Conservation (phyloP, 2,329 filamentous ascomycete species). For the Aspergillus pseudoviridinutans region DNA sequence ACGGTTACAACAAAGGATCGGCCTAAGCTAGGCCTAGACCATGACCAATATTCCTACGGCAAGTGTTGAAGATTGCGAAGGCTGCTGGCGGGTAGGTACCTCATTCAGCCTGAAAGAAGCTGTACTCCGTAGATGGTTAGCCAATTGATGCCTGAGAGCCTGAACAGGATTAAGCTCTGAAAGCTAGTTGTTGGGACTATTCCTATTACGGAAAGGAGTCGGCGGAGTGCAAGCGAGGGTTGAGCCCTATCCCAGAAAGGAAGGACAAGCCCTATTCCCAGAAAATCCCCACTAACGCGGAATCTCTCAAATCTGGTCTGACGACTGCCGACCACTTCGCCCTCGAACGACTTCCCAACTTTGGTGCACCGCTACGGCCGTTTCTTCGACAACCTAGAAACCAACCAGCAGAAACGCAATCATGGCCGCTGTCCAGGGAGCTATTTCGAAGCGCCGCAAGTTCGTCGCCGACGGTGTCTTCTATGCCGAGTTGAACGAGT, state of each 20-base stretch:
- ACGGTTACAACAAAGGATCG: not conserved
- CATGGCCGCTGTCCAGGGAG: conserved; percentile 50
- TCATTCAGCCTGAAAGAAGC: not conserved
- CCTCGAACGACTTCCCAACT: conserved; percentile 27
- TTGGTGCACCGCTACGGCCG: conserved; percentile 26
- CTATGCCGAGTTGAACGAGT: conserved; percentile 99
- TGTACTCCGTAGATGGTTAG: not conserved
- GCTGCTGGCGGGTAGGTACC: not conserved
- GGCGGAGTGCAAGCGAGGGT: conserved; percentile 32
- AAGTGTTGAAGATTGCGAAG: not conserved
- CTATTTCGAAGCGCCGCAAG: conserved; percentile 56
- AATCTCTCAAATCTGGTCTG: conserved; percentile 30
- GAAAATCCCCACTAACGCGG: conserved; percentile 40
- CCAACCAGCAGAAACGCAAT: conserved; percentile 37
- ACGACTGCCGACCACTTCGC: conserved; percentile 25
- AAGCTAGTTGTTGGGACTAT: conserved; percentile 7
- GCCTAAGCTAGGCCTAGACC: not conserved
- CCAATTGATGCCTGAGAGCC: conserved; percentile 4
- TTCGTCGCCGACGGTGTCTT: conserved; percentile 98
- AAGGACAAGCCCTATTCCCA: conserved; percentile 28
- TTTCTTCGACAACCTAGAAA: conserved; percentile 32
- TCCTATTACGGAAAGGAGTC: conserved; percentile 20
- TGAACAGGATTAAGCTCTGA: conserved; percentile 6
- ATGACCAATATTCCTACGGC: not conserved
- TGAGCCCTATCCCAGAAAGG: conserved; percentile 39